Percentiles rank a stretch among this genome's conserved stretches.
These are phyloP conservation scores for Tetrapisispora nanseiensis DNA, from an alignment of 805 yeast genomes.

Conservation along the genomic window DNA sequence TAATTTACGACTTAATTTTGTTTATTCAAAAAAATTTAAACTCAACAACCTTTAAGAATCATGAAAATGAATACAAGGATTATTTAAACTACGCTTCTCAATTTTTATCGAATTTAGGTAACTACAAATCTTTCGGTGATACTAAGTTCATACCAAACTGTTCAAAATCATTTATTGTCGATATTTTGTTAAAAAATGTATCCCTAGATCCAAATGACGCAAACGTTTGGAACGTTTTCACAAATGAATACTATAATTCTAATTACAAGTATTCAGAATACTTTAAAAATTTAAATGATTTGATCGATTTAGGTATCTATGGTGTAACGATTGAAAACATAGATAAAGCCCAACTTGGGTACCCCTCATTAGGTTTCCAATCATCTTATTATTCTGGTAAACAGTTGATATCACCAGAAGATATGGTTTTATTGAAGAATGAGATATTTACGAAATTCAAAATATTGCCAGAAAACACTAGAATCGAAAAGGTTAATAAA, in stretches of 20 bases:
- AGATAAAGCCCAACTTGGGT: slow-evolving; percentile 52
- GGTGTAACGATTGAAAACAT: slow-evolving; percentile 31
- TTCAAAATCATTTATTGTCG: slow-evolving; percentile 34
- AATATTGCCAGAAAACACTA: slow-evolving; percentile 61
- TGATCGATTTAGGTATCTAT: slow-evolving; percentile 43
- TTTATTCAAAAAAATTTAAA: slow-evolving; percentile 42
- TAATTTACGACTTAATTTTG: slow-evolving; percentile 60
- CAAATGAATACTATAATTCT: slow-evolving; percentile 1
- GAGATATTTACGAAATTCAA: slow-evolving; percentile 15
- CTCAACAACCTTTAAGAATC: slow-evolving; percentile 31
- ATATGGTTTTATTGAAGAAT: slow-evolving; percentile 56
- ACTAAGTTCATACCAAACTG: slow-evolving; percentile 71
- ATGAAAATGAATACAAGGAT: slow-evolving; percentile 28
- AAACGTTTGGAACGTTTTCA: neutral
- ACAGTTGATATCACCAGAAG: slow-evolving; percentile 36
- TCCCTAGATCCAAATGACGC: neutral
- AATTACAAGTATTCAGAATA: slow-evolving; percentile 2
- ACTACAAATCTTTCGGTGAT: slow-evolving; percentile 83
- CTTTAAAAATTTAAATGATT: slow-evolving; percentile 22
- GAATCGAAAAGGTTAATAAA: slow-evolving; percentile 49
- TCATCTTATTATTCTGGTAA: slow-evolving; percentile 62
- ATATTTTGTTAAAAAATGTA: neutral
- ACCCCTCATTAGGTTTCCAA: slow-evolving; percentile 67
- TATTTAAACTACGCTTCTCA: slow-evolving; percentile 72
- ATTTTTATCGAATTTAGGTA: slow-evolving; percentile 64